Conservation (phyloP, 208 protist genomes). For the Tetramitus jugosus region DNA sequence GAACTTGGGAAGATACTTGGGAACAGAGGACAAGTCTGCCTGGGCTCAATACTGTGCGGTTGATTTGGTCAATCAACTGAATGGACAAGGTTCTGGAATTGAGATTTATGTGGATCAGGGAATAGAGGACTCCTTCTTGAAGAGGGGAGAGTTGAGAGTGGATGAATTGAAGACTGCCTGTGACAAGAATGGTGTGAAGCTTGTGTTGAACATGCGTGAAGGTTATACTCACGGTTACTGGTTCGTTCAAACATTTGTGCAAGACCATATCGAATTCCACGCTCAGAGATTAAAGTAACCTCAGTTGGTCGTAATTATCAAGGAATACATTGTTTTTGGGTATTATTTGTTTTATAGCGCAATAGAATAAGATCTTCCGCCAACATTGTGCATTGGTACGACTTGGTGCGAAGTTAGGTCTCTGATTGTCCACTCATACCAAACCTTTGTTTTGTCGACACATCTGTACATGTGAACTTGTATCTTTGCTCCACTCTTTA, state of each 20-base stretch:
- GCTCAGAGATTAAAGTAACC: conserved; percentile 24
- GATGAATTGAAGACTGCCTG: conserved; percentile 9
- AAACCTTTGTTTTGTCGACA: conserved; percentile 46
- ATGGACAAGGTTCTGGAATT: conserved; percentile 26
- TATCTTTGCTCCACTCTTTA: conserved; percentile 37
- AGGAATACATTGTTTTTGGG: too few relatives aligned
- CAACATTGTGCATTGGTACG: conserved; percentile 56
- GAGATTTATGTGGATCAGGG: conserved; percentile 49
- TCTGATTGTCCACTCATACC: conserved; percentile 75
- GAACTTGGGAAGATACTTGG: conserved; percentile 57
- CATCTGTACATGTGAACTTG: conserved; percentile 36
- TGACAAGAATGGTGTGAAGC: background rate
- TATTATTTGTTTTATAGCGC: conserved; percentile 57
- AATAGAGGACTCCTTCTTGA: conserved; percentile 41
- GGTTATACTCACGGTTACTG: conserved; percentile 56
- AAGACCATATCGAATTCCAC: conserved; percentile 48
- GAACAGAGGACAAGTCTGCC: conserved; percentile 35
- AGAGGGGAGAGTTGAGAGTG: conserved; percentile 30
- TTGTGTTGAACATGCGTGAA: conserved; percentile 31
- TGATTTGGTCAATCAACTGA: conserved; percentile 33
- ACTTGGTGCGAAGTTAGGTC: conserved; percentile 28
- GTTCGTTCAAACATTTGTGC: conserved; percentile 52
- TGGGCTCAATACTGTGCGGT: conserved; percentile 46
- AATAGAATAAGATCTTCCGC: conserved; percentile 61
- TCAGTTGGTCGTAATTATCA: too few relatives aligned